Base-by-base conservation (phyloP, 495 filamentous ascomycete species). In the Hypoxylon perforatum region DNA sequence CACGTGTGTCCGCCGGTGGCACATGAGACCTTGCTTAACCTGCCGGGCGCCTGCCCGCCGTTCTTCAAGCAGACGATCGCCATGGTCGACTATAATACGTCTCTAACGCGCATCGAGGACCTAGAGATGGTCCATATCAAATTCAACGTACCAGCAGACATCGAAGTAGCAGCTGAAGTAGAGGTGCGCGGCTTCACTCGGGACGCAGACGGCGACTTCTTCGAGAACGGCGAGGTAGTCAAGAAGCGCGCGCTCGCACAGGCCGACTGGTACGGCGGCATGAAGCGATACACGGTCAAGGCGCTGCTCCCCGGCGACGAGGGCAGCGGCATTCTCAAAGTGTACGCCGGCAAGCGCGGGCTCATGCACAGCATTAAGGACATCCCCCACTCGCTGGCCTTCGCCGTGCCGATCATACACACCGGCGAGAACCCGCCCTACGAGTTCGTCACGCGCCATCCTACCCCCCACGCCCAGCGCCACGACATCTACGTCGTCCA, bases 401-500 rank as follows among this genome's bases (percentile, higher is more conserved):
- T 98, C 56, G 89, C 93, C n/a, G 79, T 99, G 18, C 95, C 95
- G 3, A 90, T 99, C 36, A 82, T 91, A 41, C 95, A 99, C 78
- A 89, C 86, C 0, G 96, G 94, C 57, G 89, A 91, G 48, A 98
- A 98, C 69, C 94, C 96, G 0, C 87, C 92, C 0, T 98, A 97
- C 74, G 92, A 97, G 52, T 98, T 97, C 71, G 83, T 97, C 35
- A 87, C 90, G 28, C 91, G 94, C 11, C 95, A 99, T 76, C 95
- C 96, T 1, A 99, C 95, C 0, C 96, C 95, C 10, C 96, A 98
- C 75, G 96, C 95, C 41, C 92, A 96, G 70, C 88, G 95, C 18
- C 94, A 99, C 75, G 95, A 98, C 67, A 86, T 99, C 64, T 99
- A 99, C 77, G 90, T 99, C 70, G 91, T 90, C 30, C 94, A 97